Percentiles rank a stretch among this genome's conserved stretches.
Conservation (phyloP, 345 rosid species). For the Salix suchowensis region DNA sequence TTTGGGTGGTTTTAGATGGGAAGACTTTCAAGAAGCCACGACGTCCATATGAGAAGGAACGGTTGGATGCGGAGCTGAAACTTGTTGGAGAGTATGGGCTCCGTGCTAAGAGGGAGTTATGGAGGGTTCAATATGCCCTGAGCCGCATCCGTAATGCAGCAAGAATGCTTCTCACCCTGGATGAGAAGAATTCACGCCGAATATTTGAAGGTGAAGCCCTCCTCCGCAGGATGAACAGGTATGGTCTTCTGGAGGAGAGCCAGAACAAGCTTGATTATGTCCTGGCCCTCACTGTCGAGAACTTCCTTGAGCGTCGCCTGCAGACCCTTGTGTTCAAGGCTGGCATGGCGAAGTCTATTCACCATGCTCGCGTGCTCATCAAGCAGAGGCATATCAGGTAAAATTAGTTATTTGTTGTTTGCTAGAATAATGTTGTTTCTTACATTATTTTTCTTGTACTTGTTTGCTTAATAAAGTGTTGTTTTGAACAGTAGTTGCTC, state of each 20-base stretch:
- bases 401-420: not conserved
- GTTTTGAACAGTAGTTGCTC: not conserved
- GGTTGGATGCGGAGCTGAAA: slow-evolving; percentile 13
- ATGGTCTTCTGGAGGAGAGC: slow-evolving; percentile 23
- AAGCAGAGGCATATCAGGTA: slow-evolving; percentile 26
- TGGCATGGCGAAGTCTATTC: slow-evolving; percentile 23
- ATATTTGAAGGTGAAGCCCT: slow-evolving; percentile 27
- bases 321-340: slow-evolving; percentile 23
- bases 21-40: slow-evolving; percentile 21
- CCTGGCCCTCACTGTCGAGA: slow-evolving; percentile 23
- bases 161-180: slow-evolving; percentile 20
- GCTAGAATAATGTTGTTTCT: not conserved
- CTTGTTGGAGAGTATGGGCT: slow-evolving; percentile 25
- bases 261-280: slow-evolving; percentile 28
- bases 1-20: slow-evolving; percentile 8
- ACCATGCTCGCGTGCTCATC: slow-evolving; percentile 24
- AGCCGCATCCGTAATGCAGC: slow-evolving; percentile 25
- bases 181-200: slow-evolving; percentile 23
- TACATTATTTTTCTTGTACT: not conserved
- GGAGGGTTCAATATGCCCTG: slow-evolving; percentile 26
- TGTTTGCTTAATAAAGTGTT: not conserved
- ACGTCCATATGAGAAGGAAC: slow-evolving; percentile 16
- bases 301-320: slow-evolving; percentile 24
- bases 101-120: slow-evolving; percentile 18
- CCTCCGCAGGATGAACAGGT: slow-evolving; percentile 20